Percentiles rank a stretch among this genome's conserved stretches.
phyloP scores from a whole-genome alignment of 345 rosid genomes.

The Brassica rapa region DNA sequence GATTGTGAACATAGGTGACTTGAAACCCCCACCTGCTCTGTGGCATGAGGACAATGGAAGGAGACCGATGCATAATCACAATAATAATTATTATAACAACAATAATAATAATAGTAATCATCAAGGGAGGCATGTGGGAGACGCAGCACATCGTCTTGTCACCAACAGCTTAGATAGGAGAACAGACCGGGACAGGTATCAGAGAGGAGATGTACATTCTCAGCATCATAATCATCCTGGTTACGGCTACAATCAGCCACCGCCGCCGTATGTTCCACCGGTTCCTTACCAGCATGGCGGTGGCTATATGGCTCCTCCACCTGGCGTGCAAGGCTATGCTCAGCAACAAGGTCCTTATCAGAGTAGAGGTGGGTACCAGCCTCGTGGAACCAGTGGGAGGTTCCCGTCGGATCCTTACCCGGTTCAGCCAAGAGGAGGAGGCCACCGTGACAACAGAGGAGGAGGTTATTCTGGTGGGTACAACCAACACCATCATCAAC shows the following conservation, averaged over 20 bases:
- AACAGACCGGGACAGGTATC: constrained; percentile 43
- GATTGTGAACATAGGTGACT: constrained; percentile 64
- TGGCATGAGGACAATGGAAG: constrained; percentile 92
- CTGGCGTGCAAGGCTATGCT: constrained; percentile 36
- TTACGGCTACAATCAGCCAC: constrained; percentile 32
- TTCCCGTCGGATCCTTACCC: constrained; percentile 46
- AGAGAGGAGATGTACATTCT: constrained; percentile 33
- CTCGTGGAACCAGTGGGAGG: constrained; percentile 41
- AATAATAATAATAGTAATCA: not conserved
- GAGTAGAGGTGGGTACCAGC: constrained; percentile 38
- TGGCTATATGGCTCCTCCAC: constrained; percentile 32
- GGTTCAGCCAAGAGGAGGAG: constrained; percentile 39
- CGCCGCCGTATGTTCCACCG: constrained; percentile 37
- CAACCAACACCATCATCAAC: constrained; percentile 30
- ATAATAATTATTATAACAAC: constrained; percentile 23
- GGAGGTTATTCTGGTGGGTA: constrained; percentile 30
- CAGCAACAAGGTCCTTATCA: constrained; percentile 31
- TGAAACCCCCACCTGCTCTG: constrained; percentile 69
- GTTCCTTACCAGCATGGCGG: constrained; percentile 38
- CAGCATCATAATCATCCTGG: constrained; percentile 39
- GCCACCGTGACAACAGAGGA: constrained; percentile 39
- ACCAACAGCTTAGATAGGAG: constrained; percentile 63
- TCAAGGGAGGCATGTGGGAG: constrained; percentile 66
- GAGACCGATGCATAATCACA: constrained; percentile 54
- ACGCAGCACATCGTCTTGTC: constrained; percentile 77